Base-by-base conservation (phyloP, 2,329 filamentous ascomycete genomes). In the Thermoascus crustaceus region DNA sequence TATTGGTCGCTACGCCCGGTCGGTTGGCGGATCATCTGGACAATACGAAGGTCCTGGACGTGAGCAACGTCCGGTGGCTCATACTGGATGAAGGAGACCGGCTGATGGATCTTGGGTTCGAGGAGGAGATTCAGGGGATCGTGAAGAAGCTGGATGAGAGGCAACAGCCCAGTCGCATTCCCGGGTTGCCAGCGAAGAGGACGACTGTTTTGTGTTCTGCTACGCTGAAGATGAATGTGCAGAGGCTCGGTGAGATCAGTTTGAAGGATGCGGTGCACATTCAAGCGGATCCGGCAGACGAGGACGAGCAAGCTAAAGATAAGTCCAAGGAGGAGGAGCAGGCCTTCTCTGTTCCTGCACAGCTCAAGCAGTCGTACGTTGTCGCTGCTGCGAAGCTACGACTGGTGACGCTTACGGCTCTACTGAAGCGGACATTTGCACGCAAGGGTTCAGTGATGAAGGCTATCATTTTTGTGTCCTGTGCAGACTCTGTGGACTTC, bases 101-200 rank as follows among this genome's bases (percentile, higher is more conserved):
- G n/a, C 68, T 98, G 56, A 95, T 98, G 89, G 91, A 98, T 55
- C 73, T 96, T 52, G 91, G 91, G 0, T 98, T 98, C 48, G 91
- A 96, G 61, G 80, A 95, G 35, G 89, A 96, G 52, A 76, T 98
- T 40, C 83, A 85, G 54, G 83, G 81, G 41, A 89, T 95, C 45
- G 83, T 98, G 10, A 72, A 77, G 37, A 82, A 82, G 43, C 75
- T 96, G 37, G 80, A 87, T 43, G 66, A 79, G 29, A 73, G 81
- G 23, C 72, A 73, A 37, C 75, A 72, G 37, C 76, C 75, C 19
- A 72, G 73, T 23, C 76, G 78, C 2, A 69, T 81, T 23, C 75
- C 75, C 3, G 73, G 73, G 11, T 68, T 82, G 3, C 70, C 94
- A 5, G 81, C 86, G 0, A 77, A 77, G 35, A 75, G 87, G 44